A percentile compares a stretch with the other conserved stretches of the same genome.
phyloP scores from a whole-genome alignment of 495 filamentous ascomycete genomes.

The Rostrohypoxylon terebratum region DNA sequence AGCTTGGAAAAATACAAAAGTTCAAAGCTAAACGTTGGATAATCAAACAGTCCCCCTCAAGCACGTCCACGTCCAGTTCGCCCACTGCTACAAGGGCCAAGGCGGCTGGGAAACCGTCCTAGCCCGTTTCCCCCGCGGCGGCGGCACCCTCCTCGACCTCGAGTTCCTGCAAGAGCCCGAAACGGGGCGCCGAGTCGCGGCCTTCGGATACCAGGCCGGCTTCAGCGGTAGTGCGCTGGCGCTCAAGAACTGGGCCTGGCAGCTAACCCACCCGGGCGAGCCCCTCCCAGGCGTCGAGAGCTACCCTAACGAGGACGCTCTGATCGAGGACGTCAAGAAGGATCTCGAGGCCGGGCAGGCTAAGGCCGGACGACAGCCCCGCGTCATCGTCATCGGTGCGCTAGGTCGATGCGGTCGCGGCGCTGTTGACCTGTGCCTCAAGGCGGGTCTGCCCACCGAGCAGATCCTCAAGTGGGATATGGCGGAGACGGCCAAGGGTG shows the following conservation, averaged over 20 bases:
- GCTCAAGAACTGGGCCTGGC: conserved; percentile 89
- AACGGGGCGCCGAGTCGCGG: conserved; percentile 81
- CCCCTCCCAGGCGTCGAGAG: conserved; percentile 74
- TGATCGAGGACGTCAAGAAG: conserved; percentile 79
- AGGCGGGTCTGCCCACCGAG: conserved; percentile 77
- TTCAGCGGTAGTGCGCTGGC: conserved; percentile 86
- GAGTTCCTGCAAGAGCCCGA: conserved; percentile 86
- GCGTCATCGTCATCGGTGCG: conserved; percentile 72
- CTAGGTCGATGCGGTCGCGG: conserved; percentile 89
- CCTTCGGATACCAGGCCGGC: conserved; percentile 80
- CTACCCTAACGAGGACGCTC: conserved; percentile 80
- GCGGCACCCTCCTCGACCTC: conserved; percentile 86
- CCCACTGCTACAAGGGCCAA: conserved; percentile 70
- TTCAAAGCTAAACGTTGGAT: conserved; percentile 28
- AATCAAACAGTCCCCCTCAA: conserved; percentile 73
- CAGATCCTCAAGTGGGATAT: conserved; percentile 93
- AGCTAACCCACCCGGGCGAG: conserved; percentile 74
- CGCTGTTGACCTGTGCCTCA: conserved; percentile 81
- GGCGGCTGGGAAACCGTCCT: conserved; percentile 86
- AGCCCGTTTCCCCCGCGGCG: conserved; percentile 81
- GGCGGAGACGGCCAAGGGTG: conserved; percentile 83
- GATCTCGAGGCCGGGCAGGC: conserved; percentile 68
- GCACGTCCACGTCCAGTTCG: conserved; percentile 89
- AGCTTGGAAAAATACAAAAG: not conserved
- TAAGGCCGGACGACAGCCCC: conserved; percentile 60